Percentiles rank a stretch among this genome's conserved stretches.
phyloP scores from a whole-genome alignment of 139 green algal genomes.

The Chlorella vulgaris region DNA sequence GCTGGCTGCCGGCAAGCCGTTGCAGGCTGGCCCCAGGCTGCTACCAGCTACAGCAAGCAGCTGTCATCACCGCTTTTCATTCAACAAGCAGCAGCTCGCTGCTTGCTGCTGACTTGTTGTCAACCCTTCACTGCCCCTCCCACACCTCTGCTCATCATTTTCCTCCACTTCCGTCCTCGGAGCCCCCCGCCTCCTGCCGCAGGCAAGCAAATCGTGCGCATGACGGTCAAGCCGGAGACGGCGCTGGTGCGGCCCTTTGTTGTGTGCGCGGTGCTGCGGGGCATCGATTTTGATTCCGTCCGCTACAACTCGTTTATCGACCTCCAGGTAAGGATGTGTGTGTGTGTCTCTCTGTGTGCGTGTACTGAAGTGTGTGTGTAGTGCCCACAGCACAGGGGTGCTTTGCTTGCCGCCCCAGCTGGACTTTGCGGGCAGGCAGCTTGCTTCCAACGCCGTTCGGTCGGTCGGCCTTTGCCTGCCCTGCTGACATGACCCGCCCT shows the following conservation, averaged over 20 bases:
- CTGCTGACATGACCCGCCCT: neutral
- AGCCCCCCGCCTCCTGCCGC: neutral
- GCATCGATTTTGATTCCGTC: conserved; percentile 83
- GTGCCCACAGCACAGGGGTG: too few species aligned
- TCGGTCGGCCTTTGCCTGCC: neutral
- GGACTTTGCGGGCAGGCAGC: too few species aligned
- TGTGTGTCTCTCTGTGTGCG: too few species aligned
- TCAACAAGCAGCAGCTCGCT: too few species aligned
- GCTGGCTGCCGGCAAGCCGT: neutral
- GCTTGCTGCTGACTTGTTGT: too few species aligned
- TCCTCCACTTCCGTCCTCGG: neutral
- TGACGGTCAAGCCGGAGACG: conserved; percentile 88
- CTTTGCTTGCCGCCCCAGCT: neutral
- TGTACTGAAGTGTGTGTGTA: too few species aligned
- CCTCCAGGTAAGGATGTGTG: conserved; percentile 63
- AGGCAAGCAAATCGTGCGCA: conserved; percentile 67
- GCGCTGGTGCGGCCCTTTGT: conserved; percentile 95
- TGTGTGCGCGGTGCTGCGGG: conserved; percentile 92
- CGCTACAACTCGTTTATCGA: conserved; percentile 98
- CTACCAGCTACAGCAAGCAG: too few species aligned
- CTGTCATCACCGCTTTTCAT: too few species aligned
- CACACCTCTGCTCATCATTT: neutral
- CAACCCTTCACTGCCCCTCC: too few species aligned
- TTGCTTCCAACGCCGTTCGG: too few species aligned
- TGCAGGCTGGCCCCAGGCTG: too few species aligned